Conservation (phyloP, 225 moss, liverwort and hornwort species). For the Polytrichum commune region DNA sequence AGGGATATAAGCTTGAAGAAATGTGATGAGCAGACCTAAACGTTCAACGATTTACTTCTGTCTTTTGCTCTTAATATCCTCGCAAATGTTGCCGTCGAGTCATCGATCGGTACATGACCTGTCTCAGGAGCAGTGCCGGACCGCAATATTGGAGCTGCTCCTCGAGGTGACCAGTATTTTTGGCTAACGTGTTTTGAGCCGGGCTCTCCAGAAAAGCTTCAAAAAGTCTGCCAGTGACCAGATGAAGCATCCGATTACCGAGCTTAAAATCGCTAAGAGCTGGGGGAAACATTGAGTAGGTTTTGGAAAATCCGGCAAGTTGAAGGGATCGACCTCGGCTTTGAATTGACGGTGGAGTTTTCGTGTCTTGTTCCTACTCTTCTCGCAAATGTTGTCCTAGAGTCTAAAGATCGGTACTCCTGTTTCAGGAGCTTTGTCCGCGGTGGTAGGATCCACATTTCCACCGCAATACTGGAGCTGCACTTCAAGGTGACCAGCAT, state of each 20-base stretch:
- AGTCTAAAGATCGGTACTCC: conserved; percentile 3
- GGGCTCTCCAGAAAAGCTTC: conserved; percentile 29
- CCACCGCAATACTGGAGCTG: conserved; percentile 17
- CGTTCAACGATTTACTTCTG: not conserved
- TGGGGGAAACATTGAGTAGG: too few species aligned
- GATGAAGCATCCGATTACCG: conserved; percentile 10
- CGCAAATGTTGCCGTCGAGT: not conserved
- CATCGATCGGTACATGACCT: conserved; percentile 9
- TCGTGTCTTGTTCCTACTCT: not conserved
- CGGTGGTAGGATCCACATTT: not conserved
- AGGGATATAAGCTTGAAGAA: too few species aligned
- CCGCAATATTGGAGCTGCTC: conserved; percentile 20
- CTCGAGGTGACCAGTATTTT: conserved; percentile 31
- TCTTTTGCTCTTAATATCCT: not conserved
- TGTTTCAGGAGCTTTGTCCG: not conserved
- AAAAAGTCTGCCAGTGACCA: conserved; percentile 15
- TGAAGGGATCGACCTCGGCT: too few species aligned
- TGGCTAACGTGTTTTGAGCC: conserved; percentile 14
- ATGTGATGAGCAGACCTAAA: not conserved
- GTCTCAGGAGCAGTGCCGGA: not conserved
- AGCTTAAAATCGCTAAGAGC: not conserved
- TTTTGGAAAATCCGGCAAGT: too few species aligned
- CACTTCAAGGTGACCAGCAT: conserved; percentile 28
- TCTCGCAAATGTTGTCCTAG: conserved; percentile 1
- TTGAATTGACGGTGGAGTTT: not conserved